Evolutionary conservation across 345 rosid species (phyloP).

Genomic region (Eutrema japonicum): DNA sequence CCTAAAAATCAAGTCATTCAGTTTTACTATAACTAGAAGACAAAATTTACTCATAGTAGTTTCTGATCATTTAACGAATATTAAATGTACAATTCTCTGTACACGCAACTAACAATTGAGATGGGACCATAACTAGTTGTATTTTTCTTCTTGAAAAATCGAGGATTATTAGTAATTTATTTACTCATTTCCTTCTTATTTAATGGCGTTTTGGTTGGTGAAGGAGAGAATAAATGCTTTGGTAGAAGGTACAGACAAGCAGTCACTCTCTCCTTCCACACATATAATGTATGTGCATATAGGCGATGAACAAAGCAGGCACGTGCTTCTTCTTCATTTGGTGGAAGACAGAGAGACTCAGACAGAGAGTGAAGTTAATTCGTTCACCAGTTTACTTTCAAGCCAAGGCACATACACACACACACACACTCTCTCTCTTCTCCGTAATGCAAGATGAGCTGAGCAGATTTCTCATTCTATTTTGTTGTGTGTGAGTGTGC

Average conservation of each 20-base stretch:
- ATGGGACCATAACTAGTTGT: constrained; percentile 38
- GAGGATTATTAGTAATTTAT: neutral
- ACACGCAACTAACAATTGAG: constrained; percentile 7
- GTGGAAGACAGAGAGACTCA: constrained; percentile 40
- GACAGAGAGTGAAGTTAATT: constrained; percentile 15
- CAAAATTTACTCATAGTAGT: neutral
- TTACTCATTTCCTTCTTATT: neutral
- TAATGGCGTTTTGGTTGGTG: constrained; percentile 38
- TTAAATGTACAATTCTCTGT: constrained; percentile 11
- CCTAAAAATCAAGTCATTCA: neutral
- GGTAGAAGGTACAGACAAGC: constrained; percentile 47
- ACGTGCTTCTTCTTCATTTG: constrained; percentile 45
- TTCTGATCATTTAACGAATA: constrained; percentile 15
- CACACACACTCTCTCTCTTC: neutral
- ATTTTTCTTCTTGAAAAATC: constrained; percentile 3
- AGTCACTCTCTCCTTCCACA: constrained; percentile 30
- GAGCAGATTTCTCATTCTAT: neutral
- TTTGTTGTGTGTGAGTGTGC: neutral
- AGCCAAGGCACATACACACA: constrained; percentile 42
- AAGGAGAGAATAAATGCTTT: constrained; percentile 46
- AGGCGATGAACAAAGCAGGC: constrained; percentile 34
- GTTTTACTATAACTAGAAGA: neutral
- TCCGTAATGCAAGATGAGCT: constrained; percentile 26
- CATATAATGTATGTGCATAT: constrained; percentile 14
- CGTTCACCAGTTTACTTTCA: constrained; percentile 36